phyloP scores from a whole-genome alignment of 2,329 filamentous ascomycete genomes.

The Hypoxylon sp. region DNA sequence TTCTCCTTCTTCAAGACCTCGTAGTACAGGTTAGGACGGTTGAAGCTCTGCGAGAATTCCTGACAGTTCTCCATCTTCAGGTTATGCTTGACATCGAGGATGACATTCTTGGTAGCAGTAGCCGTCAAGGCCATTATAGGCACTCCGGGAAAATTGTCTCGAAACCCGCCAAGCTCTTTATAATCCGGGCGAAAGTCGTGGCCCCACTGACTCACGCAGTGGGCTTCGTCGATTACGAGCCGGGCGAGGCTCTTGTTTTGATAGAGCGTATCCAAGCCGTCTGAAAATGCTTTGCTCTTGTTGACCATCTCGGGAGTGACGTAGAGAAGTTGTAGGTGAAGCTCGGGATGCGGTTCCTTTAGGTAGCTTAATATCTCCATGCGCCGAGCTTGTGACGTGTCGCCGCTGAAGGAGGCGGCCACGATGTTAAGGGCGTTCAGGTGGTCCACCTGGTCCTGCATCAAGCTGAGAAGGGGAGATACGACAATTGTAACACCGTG shows the following conservation, averaged over 20 bases:
- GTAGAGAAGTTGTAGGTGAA: conserved; percentile 86
- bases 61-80: conserved; percentile 82
- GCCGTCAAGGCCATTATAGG: conserved; percentile 95
- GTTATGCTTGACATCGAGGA: conserved; percentile 89
- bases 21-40: conserved; percentile 92
- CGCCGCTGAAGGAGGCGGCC: conserved; percentile 83
- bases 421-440: conserved; percentile 77
- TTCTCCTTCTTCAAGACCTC: conserved; percentile 79
- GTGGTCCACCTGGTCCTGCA: conserved; percentile 96
- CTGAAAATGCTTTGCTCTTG: conserved; percentile 76
- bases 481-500: conserved; percentile 89
- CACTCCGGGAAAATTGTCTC: conserved; percentile 75
- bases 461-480: conserved; percentile 92
- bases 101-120: conserved; percentile 92
- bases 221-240: conserved; percentile 97
- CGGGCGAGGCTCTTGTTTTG: conserved; percentile 77
- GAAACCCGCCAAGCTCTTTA: conserved; percentile 80
- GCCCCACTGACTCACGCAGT: conserved; percentile 99
- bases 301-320: conserved; percentile 97
- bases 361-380: conserved; percentile 71
- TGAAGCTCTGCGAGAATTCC: conserved; percentile 91
- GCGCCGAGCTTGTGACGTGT: conserved; percentile 70
- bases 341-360: conserved; percentile 70
- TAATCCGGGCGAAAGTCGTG: conserved; percentile 98
- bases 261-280: conserved; percentile 73